phyloP scores from a whole-genome alignment of 1,139 yeast species.

The Geotrichum bryndzae region DNA sequence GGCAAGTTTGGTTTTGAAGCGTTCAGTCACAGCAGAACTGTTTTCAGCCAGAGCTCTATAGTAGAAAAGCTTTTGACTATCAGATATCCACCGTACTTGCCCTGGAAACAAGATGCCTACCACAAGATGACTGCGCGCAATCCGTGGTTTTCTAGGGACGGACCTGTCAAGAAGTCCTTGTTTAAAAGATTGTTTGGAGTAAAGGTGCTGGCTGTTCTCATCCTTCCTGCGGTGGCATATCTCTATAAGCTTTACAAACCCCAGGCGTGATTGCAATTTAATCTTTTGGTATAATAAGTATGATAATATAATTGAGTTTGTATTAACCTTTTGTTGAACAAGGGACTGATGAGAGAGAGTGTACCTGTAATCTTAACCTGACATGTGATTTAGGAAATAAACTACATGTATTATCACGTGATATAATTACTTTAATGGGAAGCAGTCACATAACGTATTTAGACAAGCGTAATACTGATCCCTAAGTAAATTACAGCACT shows the following conservation, averaged over 20 bases:
- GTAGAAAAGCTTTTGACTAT: slow-evolving; percentile 5
- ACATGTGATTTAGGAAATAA: not conserved
- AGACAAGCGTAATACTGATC: not conserved
- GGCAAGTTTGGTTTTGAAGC: slow-evolving; percentile 66
- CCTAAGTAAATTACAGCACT: not conserved
- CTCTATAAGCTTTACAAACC: not conserved
- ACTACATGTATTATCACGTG: not conserved
- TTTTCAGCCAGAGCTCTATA: slow-evolving; percentile 45
- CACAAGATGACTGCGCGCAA: not conserved
- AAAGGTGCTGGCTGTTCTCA: not conserved
- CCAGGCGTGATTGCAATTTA: not conserved
- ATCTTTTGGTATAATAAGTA: not conserved
- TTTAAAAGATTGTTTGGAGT: not conserved
- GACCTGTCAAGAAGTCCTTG: slow-evolving; percentile 16
- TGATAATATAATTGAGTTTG: not conserved
- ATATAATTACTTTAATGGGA: not conserved
- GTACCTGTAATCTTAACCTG: not conserved
- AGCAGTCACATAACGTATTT: not conserved
- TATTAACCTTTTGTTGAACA: not conserved
- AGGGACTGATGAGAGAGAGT: not conserved
- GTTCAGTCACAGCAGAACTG: slow-evolving; percentile 71
- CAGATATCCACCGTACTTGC: slow-evolving; percentile 14
- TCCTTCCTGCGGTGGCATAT: not conserved
- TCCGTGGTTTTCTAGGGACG: slow-evolving; percentile 22
- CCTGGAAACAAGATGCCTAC: slow-evolving; percentile 1